These are phyloP conservation scores for Lentinus tigrinus DNA, from an alignment of 768 basidiomycete genomes.

Conservation along the genomic window DNA sequence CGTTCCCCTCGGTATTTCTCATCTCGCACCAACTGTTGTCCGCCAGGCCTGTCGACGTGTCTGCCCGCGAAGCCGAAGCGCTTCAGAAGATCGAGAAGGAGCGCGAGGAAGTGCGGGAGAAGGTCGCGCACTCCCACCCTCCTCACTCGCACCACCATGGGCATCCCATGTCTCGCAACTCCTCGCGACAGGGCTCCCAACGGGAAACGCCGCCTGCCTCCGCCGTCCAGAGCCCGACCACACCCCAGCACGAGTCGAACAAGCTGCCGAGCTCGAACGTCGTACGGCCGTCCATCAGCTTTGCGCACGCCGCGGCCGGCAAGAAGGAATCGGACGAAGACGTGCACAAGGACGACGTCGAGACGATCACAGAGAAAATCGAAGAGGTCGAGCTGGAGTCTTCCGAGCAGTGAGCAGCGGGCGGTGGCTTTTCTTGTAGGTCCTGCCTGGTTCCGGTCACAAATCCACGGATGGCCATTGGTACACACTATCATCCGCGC, in stretches of 20 bases:
- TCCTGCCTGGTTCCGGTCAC: no score
- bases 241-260: conserved; percentile 17
- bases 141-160: conserved; percentile 8
- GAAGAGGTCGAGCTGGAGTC: conserved; percentile 33
- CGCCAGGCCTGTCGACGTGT: conserved; percentile 79
- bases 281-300: conserved; percentile 75
- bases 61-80: conserved; percentile 73
- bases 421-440: neutral
- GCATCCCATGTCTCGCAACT: conserved; percentile 46
- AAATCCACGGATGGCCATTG: neutral
- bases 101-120: conserved; percentile 37
- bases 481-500: neutral
- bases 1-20: neutral
- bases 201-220: conserved; percentile 30
- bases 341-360: conserved; percentile 23
- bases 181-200: conserved; percentile 32
- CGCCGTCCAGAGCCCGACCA: conserved; percentile 31
- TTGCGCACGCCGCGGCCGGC: conserved; percentile 69
- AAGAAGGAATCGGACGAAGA: conserved; percentile 38
- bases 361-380: conserved; percentile 31
- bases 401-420: conserved; percentile 6
- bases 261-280: conserved; percentile 45
- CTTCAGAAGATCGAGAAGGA: conserved; percentile 70
- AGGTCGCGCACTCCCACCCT: conserved; percentile 33
- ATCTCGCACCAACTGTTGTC: neutral